Percentiles rank a stretch among this genome's conserved stretches.
These are phyloP conservation scores for Mucor indicus DNA, from an alignment of 371 early-diverging fungal genomes.

Conservation along the genomic window DNA sequence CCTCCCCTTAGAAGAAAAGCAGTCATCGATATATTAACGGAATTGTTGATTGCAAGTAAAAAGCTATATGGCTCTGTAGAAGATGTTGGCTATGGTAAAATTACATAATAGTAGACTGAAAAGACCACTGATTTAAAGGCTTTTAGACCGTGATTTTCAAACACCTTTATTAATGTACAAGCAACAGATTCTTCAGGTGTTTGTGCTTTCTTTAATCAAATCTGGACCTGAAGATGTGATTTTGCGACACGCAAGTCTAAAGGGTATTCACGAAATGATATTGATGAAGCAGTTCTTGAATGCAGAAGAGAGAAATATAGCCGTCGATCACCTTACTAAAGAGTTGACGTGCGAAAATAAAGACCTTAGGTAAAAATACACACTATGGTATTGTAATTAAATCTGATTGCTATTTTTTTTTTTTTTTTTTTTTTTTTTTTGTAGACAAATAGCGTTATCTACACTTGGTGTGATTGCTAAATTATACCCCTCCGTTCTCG, in stretches of 20 bases:
- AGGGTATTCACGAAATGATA: constrained; percentile 59
- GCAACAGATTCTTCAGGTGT: constrained; percentile 25
- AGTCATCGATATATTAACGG: constrained; percentile 56
- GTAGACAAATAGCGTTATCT: constrained; percentile 4
- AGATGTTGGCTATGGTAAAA: constrained; percentile 14
- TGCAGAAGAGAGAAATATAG: constrained; percentile 42
- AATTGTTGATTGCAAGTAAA: constrained; percentile 54
- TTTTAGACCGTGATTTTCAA: constrained; percentile 54
- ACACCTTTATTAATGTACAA: constrained; percentile 62
- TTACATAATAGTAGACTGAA: not conserved
- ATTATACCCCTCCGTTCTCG: constrained; percentile 9
- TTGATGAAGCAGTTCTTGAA: constrained; percentile 61
- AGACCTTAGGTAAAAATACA: constrained; percentile 8
- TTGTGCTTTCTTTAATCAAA: constrained; percentile 19
- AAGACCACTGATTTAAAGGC: not conserved
- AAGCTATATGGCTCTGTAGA: constrained; percentile 55
- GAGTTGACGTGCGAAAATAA: constrained; percentile 11
- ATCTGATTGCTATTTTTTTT: no score
- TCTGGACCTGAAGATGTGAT: constrained; percentile 29
- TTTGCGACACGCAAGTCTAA: constrained; percentile 52
- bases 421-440: no score
- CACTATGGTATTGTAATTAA: no score
- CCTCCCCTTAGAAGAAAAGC: constrained; percentile 53
- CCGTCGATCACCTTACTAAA: constrained; percentile 19
- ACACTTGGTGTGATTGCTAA: constrained; percentile 16